Conservation (phyloP, 192 early-diverging fungal genomes). For the Entomortierella lignicola region DNA sequence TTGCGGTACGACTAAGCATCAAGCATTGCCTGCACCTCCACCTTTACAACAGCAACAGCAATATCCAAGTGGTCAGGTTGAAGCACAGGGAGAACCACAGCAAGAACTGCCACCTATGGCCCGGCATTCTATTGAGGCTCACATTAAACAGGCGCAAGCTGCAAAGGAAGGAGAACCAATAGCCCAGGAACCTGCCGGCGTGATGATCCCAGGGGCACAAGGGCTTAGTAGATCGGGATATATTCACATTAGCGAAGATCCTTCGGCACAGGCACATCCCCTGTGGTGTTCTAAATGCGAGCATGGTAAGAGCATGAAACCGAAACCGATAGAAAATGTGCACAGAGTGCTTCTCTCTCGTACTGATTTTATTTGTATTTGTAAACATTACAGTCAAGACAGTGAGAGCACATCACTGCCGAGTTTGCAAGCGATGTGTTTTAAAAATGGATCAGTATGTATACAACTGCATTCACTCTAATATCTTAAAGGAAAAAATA, state of each 20-base stretch:
- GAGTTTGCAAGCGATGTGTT: slow-evolving; percentile 65
- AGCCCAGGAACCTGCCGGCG: slow-evolving; percentile 1
- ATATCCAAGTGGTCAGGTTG: not conserved
- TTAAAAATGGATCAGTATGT: slow-evolving; percentile 74
- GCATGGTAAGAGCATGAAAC: slow-evolving; percentile 31
- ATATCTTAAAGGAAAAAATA: slow-evolving; percentile 54
- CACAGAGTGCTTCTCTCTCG: too few species aligned
- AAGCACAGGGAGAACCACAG: not conserved
- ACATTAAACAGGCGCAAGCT: slow-evolving; percentile 10
- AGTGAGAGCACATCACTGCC: slow-evolving; percentile 65
- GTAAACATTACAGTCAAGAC: slow-evolving; percentile 54
- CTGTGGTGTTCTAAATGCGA: slow-evolving; percentile 51
- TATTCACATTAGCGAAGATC: slow-evolving; percentile 43
- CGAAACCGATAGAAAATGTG: not conserved
- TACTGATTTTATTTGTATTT: not conserved
- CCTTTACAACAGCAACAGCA: not conserved
- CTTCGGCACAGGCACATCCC: slow-evolving; percentile 35
- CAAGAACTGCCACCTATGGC: not conserved
- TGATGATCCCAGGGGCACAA: slow-evolving; percentile 48
- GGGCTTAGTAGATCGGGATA: slow-evolving; percentile 28
- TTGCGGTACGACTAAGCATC: too few species aligned
- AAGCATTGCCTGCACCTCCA: not conserved
- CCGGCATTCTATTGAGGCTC: slow-evolving; percentile 3
- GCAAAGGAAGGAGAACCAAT: slow-evolving; percentile 3
- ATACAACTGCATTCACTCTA: slow-evolving; percentile 1